phyloP scores from a whole-genome alignment of 2,329 filamentous ascomycete genomes.

The Ophiocordyceps robertsii region DNA sequence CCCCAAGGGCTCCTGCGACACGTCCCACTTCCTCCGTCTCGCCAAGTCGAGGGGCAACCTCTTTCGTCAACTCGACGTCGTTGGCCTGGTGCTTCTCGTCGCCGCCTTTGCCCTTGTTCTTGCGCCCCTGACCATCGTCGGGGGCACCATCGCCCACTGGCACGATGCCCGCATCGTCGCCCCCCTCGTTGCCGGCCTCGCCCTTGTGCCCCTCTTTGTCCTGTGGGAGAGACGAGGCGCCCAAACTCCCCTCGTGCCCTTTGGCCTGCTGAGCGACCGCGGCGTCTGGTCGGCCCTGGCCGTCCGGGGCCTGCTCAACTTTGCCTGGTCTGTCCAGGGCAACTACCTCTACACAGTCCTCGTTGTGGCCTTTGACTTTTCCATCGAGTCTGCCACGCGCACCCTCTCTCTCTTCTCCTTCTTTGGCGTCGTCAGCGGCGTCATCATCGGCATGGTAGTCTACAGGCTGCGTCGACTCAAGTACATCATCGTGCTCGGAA shows the following conservation, averaged over 20 bases:
- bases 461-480: constrained; percentile 40
- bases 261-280: constrained; percentile 43
- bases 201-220: constrained; percentile 33
- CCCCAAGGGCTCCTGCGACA: neutral
- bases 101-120: constrained; percentile 32
- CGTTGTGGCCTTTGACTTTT: constrained; percentile 42
- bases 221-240: constrained; percentile 38
- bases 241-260: constrained; percentile 40
- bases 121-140: constrained; percentile 40
- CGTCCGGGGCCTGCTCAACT: constrained; percentile 35
- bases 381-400: constrained; percentile 38
- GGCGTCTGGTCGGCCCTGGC: constrained; percentile 47
- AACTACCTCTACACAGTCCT: constrained; percentile 48
- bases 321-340: constrained; percentile 43
- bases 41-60: constrained; percentile 26
- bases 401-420: constrained; percentile 41
- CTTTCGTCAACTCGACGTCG: constrained; percentile 41
- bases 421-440: constrained; percentile 39
- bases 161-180: constrained; percentile 33
- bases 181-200: constrained; percentile 35
- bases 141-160: constrained; percentile 34
- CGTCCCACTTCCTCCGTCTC: neutral
- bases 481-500: constrained; percentile 43
- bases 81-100: constrained; percentile 33
- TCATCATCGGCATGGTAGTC: constrained; percentile 36